These are phyloP conservation scores for Clitopilus hobsonii DNA, from an alignment of 768 basidiomycete species.

Conservation along the genomic window DNA sequence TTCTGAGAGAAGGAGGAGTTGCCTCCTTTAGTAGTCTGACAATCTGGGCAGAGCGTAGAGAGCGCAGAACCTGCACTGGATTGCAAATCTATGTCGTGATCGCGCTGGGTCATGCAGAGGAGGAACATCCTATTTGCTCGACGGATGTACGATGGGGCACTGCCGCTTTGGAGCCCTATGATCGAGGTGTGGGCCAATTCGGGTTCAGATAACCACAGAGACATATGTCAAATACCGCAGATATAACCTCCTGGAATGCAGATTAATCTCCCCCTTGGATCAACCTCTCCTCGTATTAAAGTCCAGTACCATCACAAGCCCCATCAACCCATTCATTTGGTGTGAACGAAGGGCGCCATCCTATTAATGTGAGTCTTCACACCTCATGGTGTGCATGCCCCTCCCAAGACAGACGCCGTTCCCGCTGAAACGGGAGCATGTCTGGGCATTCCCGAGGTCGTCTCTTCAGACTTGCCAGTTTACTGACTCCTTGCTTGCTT, in stretches of 20 bases:
- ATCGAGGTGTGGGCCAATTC: not conserved
- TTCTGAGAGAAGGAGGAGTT: not conserved
- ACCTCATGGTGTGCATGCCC: conserved; percentile 4
- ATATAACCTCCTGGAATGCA: not conserved
- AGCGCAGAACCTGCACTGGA: not conserved
- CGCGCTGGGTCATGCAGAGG: not conserved
- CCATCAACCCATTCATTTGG: not conserved
- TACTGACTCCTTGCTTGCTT: not conserved
- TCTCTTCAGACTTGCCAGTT: conserved; percentile 3
- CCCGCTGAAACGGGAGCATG: not conserved
- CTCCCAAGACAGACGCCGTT: not conserved
- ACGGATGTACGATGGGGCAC: not conserved
- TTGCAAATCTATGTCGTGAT: not conserved
- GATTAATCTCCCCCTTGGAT: not conserved
- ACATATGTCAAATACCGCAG: not conserved
- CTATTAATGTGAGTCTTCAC: conserved; percentile 2
- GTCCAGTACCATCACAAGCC: conserved; percentile 2
- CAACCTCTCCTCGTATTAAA: not conserved
- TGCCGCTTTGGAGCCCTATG: not conserved
- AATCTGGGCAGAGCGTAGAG: not conserved
- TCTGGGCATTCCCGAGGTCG: not conserved
- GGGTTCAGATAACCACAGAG: not conserved
- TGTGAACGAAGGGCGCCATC: not conserved
- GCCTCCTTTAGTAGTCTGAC: not conserved
- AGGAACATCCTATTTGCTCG: not conserved